Evolutionary conservation across 352 stramenopile species (phyloP), one percentile per base, ranked within the genome.

Genomic region (Chrysophaeum taylorii): DNA sequence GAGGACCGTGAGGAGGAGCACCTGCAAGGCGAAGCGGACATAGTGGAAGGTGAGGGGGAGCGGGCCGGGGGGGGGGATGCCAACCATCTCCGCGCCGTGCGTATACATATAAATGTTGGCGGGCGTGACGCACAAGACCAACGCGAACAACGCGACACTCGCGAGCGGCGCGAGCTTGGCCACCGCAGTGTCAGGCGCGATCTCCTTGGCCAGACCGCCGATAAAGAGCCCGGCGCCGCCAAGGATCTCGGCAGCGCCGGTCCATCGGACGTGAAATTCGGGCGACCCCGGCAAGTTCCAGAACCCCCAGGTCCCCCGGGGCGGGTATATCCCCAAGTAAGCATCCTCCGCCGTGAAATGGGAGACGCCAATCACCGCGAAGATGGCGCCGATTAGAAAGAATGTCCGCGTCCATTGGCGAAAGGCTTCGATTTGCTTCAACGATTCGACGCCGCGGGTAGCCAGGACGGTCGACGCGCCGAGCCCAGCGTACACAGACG

Each of bases 151-250:
- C 0, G 75, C 67, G 52, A 63, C 7, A 2, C n/a, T 12, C 25
- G 48, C 21, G 48, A 60, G 48, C 50, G 50, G 16, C 7, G n/a
- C 7, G 52, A n/a, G n/a, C n/a, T n/a, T n/a, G n/a, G n/a, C n/a
- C n/a, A n/a, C n/a, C n/a, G n/a, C n/a, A n/a, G n/a, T n/a, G n/a
- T n/a, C n/a, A n/a, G n/a, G n/a, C n/a, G n/a, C n/a, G n/a, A n/a
- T n/a, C n/a, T n/a, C n/a, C 53, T n/a, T n/a, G n/a, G n/a, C n/a
- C 15, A 73, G 63, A 52, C 73, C 73, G 37, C 76, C 73, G 45
- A 74, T 60, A 7, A 81, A 25, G 7, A 80, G 54, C 29, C 72
- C 75, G 12, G 72, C n/a, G 45, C 73, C 71, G 41, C 53, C 61
- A 29, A 70, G 12, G 14, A 64, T 31, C 53, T 75, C 71, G 0